phyloP scores from a whole-genome alignment of 805 yeast genomes.

The Kregervanrija delftensis region DNA sequence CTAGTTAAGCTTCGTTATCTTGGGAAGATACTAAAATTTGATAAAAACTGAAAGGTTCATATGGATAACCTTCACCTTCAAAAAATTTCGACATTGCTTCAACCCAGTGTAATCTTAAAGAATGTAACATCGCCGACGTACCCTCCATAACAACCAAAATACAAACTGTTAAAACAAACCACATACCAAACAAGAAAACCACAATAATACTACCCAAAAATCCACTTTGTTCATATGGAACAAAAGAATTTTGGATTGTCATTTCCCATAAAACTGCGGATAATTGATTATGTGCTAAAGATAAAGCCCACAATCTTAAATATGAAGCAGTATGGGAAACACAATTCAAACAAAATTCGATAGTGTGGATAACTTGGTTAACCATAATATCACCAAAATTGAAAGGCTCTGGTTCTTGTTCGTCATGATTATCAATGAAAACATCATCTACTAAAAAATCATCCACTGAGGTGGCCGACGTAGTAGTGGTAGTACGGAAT shows the following conservation, averaged over 20 bases:
- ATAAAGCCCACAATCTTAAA: conserved; percentile 71
- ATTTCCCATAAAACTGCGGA: conserved; percentile 70
- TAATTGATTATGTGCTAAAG: conserved; percentile 74
- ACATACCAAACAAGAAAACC: conserved; percentile 59
- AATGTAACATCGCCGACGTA: conserved; percentile 78
- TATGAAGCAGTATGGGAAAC: conserved; percentile 78
- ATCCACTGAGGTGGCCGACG: conserved; percentile 31
- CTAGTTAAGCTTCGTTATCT: conserved; percentile 3
- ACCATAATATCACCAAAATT: conserved; percentile 65
- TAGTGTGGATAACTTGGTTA: conserved; percentile 75
- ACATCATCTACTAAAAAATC: background rate
- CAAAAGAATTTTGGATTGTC: conserved; percentile 61
- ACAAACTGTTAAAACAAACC: conserved; percentile 66
- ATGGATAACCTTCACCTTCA: conserved; percentile 68
- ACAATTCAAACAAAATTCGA: conserved; percentile 73
- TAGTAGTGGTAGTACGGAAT: background rate
- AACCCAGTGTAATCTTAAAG: conserved; percentile 75
- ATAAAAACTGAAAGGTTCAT: conserved; percentile 54
- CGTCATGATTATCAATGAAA: conserved; percentile 18
- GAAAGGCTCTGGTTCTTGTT: conserved; percentile 35
- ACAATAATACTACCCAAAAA: conserved; percentile 49
- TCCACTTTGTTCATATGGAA: conserved; percentile 39
- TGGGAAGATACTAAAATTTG: conserved; percentile 16
- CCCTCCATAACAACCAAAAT: conserved; percentile 77
- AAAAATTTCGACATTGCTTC: conserved; percentile 77